Percentiles rank a stretch among this genome's conserved stretches.
Conservation (phyloP, 2,329 filamentous ascomycete species). For the Aureobasidium sp. region DNA sequence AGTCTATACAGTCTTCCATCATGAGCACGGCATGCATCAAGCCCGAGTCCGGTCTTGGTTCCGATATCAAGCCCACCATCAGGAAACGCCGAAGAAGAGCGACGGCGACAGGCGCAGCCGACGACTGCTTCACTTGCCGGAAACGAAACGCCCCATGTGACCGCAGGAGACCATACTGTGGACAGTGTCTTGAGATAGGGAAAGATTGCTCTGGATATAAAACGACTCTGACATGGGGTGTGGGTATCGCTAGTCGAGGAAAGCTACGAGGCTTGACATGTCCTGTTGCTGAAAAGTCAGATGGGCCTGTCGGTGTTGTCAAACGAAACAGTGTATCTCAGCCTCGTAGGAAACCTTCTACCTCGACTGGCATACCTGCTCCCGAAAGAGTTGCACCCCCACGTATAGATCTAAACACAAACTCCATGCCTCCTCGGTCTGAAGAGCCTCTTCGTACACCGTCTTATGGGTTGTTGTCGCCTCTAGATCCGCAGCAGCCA, state of each 20-base stretch:
- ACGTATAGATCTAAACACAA: not conserved
- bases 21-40: conserved; percentile 3
- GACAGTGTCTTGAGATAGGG: conserved; percentile 83
- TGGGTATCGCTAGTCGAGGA: conserved; percentile 89
- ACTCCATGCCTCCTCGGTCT: not conserved
- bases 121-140: conserved; percentile 91
- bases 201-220: conserved; percentile 95
- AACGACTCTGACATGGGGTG: conserved; percentile 92
- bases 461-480: conserved; percentile 7
- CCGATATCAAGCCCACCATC: conserved; percentile 18
- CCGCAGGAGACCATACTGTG: conserved; percentile 86
- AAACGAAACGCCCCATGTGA: conserved; percentile 83
- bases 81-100: conserved; percentile 77
- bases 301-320: conserved; percentile 25
- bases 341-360: conserved; percentile 24
- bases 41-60: not conserved
- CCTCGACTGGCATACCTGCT: conserved; percentile 12
- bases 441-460: not conserved
- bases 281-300: conserved; percentile 47
- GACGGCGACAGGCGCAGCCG: conserved; percentile 77
- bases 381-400: not conserved
- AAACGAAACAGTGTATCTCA: conserved; percentile 20
- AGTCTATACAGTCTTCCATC: not conserved
- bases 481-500: conserved; percentile 3
- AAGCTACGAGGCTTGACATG: conserved; percentile 86